Evolutionary conservation across 495 filamentous ascomycete species (phyloP).

Genomic region (Penicillium diatomitis): DNA sequence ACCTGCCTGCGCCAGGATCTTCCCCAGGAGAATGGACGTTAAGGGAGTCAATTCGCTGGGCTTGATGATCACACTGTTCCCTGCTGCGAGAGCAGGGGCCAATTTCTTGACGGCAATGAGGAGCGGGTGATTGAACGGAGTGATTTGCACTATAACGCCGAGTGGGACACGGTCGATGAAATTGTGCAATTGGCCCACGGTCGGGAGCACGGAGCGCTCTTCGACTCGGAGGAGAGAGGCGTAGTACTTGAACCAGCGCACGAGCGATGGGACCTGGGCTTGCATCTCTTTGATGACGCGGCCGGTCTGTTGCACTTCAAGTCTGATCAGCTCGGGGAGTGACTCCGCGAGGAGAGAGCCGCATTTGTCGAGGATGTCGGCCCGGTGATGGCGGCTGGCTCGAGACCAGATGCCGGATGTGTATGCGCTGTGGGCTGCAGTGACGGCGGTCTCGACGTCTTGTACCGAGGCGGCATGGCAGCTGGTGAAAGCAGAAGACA

Average conservation of each 20-base stretch:
- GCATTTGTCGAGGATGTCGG: constrained; percentile 47
- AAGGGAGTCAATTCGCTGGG: constrained; percentile 53
- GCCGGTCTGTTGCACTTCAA: constrained; percentile 55
- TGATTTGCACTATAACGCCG: constrained; percentile 55
- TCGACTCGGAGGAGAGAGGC: constrained; percentile 49
- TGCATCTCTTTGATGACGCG: constrained; percentile 56
- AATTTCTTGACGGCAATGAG: constrained; percentile 57
- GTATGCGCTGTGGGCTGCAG: constrained; percentile 40
- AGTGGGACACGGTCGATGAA: constrained; percentile 50
- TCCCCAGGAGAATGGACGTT: constrained; percentile 43
- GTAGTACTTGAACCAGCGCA: constrained; percentile 59
- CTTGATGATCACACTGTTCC: constrained; percentile 55
- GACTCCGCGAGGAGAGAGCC: constrained; percentile 40
- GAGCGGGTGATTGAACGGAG: constrained; percentile 58
- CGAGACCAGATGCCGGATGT: constrained; percentile 49
- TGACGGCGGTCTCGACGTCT: constrained; percentile 38
- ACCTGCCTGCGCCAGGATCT: constrained; percentile 43
- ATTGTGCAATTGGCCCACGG: constrained; percentile 51
- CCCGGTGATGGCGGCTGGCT: constrained; percentile 42
- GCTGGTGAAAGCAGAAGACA: background rate
- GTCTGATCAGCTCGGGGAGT: constrained; percentile 41
- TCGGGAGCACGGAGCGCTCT: constrained; percentile 52
- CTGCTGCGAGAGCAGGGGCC: constrained; percentile 51
- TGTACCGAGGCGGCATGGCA: constrained; percentile 38
- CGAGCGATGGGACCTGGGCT: constrained; percentile 51